Conservation (phyloP, 1,284 basidiomycete genomes). For the Caloboletus firmus region DNA sequence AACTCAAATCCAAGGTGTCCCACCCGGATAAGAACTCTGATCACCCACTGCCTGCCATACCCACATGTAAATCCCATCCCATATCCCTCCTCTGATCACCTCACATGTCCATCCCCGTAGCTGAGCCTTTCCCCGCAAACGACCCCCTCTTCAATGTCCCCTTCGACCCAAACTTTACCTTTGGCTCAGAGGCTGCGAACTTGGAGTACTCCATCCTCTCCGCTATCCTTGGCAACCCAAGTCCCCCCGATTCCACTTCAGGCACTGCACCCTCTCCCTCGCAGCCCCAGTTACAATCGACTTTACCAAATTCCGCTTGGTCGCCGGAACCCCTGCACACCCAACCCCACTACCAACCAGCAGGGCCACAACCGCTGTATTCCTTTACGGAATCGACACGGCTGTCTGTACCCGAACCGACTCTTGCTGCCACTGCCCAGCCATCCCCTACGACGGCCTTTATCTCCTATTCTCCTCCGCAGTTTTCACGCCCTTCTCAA, state of each 20-base stretch:
- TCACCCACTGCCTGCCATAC: conserved; percentile 29
- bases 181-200: conserved; percentile 86
- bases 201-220: conserved; percentile 91
- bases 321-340: conserved; percentile 40
- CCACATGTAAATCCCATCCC: conserved; percentile 29
- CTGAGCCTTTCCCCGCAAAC: conserved; percentile 50
- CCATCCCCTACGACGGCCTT: conserved; percentile 37
- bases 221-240: conserved; percentile 82
- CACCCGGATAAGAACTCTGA: conserved; percentile 23
- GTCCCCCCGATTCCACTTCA: conserved; percentile 55
- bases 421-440: conserved; percentile 30
- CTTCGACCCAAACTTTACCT: conserved; percentile 65
- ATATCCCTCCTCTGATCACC: neutral
- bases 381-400: conserved; percentile 35
- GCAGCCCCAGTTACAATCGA: conserved; percentile 38
- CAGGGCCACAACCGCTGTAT: conserved; percentile 25
- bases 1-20: conserved; percentile 50
- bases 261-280: conserved; percentile 43
- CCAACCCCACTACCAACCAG: conserved; percentile 29
- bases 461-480: conserved; percentile 37
- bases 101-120: conserved; percentile 26
- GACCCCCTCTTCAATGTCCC: conserved; percentile 63
- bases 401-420: conserved; percentile 44
- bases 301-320: conserved; percentile 48
- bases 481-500: conserved; percentile 49